Percentiles rank a stretch among this genome's conserved stretches.
These are phyloP conservation scores for Hypomyces perniciosus DNA, from an alignment of 2,329 filamentous ascomycete genomes.

Conservation along the genomic window DNA sequence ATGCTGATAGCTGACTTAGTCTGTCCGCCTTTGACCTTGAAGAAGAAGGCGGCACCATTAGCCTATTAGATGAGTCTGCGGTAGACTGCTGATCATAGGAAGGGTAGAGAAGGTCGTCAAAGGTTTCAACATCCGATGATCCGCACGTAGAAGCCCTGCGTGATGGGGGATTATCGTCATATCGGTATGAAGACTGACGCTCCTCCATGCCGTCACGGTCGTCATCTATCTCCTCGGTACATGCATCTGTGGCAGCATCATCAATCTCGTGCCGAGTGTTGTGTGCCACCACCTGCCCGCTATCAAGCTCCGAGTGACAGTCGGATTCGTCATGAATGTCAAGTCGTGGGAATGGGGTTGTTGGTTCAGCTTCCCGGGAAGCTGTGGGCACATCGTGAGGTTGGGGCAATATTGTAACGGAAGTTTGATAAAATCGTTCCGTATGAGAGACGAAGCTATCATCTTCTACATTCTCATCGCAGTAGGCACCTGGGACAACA, in stretches of 20 bases:
- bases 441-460: slow-evolving; percentile 12
- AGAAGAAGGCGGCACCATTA: slow-evolving; percentile 43
- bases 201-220: slow-evolving; percentile 23
- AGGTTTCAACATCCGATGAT: slow-evolving; percentile 29
- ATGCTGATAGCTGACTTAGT: slow-evolving; percentile 50
- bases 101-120: slow-evolving; percentile 23
- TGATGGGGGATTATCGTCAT: slow-evolving; percentile 26
- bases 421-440: slow-evolving; percentile 33
- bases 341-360: slow-evolving; percentile 29
- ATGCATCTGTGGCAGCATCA: slow-evolving; percentile 29
- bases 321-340: slow-evolving; percentile 34
- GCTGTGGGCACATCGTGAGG: slow-evolving; percentile 18
- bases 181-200: slow-evolving; percentile 23
- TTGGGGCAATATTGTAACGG: slow-evolving; percentile 45
- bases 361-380: slow-evolving; percentile 15
- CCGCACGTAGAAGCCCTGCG: slow-evolving; percentile 35
- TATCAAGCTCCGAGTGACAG: slow-evolving; percentile 32
- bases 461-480: slow-evolving; percentile 33
- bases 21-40: slow-evolving; percentile 39
- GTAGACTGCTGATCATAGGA: slow-evolving; percentile 22
- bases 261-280: slow-evolving; percentile 24
- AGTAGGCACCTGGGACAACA: slow-evolving; percentile 26
- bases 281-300: slow-evolving; percentile 18
- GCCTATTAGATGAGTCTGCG: slow-evolving; percentile 37
- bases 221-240: slow-evolving; percentile 30